phyloP scores from a whole-genome alignment of 2,329 filamentous ascomycete species.

The Pseudogymnoascus sp. region DNA sequence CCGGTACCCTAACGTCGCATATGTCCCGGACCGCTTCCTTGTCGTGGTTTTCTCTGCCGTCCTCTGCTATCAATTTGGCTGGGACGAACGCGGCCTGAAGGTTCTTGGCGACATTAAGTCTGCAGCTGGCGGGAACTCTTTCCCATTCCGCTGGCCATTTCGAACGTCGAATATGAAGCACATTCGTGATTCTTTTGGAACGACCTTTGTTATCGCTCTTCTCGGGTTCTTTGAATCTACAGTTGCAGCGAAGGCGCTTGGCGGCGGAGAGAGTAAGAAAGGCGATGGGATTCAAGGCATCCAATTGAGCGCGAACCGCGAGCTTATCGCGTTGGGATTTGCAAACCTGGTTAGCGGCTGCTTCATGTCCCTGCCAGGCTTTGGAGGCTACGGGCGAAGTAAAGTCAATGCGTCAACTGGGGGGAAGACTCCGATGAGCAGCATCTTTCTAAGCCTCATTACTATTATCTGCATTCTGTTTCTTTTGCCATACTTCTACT shows the following conservation, averaged over 20 bases:
- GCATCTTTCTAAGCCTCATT: slow-evolving; percentile 75
- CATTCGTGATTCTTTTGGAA: slow-evolving; percentile 79
- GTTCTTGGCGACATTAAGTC: slow-evolving; percentile 78
- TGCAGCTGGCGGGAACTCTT: slow-evolving; percentile 56
- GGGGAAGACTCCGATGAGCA: slow-evolving; percentile 88
- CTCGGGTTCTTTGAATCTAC: slow-evolving; percentile 98
- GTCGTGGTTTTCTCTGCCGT: slow-evolving; percentile 82
- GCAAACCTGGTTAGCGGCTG: slow-evolving; percentile 88
- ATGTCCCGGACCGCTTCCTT: slow-evolving; percentile 83
- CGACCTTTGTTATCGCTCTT: slow-evolving; percentile 85
- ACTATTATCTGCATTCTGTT: slow-evolving; percentile 75
- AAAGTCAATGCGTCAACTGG: slow-evolving; percentile 93
- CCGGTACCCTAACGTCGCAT: slow-evolving; percentile 72
- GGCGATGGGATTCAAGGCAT: slow-evolving; percentile 68
- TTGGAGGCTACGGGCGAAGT: slow-evolving; percentile 92
- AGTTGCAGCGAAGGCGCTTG: slow-evolving; percentile 87
- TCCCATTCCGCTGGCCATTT: slow-evolving; percentile 83
- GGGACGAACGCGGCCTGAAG: slow-evolving; percentile 73
- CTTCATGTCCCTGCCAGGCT: slow-evolving; percentile 88
- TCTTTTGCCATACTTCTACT: slow-evolving; percentile 87
- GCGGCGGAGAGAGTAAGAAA: slow-evolving; percentile 44
- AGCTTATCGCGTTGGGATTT: slow-evolving; percentile 83
- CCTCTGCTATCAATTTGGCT: slow-evolving; percentile 67
- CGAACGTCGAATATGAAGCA: slow-evolving; percentile 68
- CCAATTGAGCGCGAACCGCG: slow-evolving; percentile 80